Conservation (phyloP, 495 filamentous ascomycete species). For the Lentithecium fluviatile region DNA sequence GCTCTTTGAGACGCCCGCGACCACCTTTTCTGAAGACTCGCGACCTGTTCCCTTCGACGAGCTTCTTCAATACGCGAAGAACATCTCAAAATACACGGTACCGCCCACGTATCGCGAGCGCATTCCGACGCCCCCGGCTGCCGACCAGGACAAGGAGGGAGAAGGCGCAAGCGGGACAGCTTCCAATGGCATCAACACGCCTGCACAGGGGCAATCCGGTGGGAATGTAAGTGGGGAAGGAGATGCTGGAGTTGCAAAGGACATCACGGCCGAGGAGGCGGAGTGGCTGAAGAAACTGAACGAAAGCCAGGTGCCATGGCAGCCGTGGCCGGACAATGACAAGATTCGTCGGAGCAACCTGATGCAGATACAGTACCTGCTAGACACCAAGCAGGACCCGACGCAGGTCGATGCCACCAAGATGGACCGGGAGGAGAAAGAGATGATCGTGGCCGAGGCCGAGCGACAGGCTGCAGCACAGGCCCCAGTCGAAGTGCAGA, state of each 20-base stretch:
- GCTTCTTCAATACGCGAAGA: constrained; percentile 68
- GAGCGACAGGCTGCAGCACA: too few species aligned
- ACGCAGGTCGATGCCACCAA: not conserved
- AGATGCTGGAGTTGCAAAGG: not conserved
- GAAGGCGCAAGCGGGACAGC: constrained; percentile 27
- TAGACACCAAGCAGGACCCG: constrained; percentile 5
- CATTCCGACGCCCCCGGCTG: constrained; percentile 29
- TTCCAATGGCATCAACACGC: constrained; percentile 22
- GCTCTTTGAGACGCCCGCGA: constrained; percentile 58
- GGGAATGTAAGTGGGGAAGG: not conserved
- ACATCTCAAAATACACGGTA: constrained; percentile 69
- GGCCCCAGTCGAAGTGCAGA: not conserved
- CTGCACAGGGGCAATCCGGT: not conserved
- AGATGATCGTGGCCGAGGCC: not conserved
- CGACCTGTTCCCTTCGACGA: constrained; percentile 59
- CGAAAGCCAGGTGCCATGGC: not conserved
- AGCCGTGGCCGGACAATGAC: constrained; percentile 17
- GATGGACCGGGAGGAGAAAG: not conserved
- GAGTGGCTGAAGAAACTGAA: constrained; percentile 24
- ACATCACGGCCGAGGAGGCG: constrained; percentile 20
- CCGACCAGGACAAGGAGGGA: constrained; percentile 33
- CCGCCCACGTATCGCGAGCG: constrained; percentile 59
- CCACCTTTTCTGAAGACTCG: constrained; percentile 46
- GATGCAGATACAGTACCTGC: constrained; percentile 18
- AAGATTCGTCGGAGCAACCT: constrained; percentile 23